These are phyloP conservation scores for Aureobasidium namibiae DNA, from an alignment of 2,329 filamentous ascomycete genomes.

Conservation along the genomic window DNA sequence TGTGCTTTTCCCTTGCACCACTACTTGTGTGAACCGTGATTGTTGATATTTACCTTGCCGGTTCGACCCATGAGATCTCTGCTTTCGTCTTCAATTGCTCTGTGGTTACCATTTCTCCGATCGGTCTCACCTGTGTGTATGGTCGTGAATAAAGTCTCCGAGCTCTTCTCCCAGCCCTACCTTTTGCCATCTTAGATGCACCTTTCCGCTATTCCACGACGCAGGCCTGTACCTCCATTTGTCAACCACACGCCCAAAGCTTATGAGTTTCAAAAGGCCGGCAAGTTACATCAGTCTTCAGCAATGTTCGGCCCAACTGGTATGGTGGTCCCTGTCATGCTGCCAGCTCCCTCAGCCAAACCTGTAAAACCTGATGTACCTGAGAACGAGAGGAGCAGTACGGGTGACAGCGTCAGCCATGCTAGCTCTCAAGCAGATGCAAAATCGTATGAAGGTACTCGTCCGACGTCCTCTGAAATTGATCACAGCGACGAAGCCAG, in stretches of 20 bases:
- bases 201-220: slow-evolving; percentile 23
- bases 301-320: slow-evolving; percentile 15
- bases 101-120: background rate
- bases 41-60: slow-evolving; percentile 4
- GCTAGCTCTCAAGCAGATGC: slow-evolving; percentile 2
- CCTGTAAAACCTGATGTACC: background rate
- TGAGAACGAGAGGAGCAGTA: background rate
- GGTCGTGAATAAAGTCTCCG: background rate
- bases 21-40: background rate
- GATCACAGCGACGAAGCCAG: background rate
- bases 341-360: slow-evolving; percentile 7
- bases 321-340: slow-evolving; percentile 14
- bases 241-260: slow-evolving; percentile 28
- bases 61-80: background rate
- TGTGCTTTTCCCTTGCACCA: slow-evolving; percentile 1
- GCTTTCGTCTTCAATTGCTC: background rate
- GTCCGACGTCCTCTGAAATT: background rate
- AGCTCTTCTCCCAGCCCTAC: background rate
- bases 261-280: slow-evolving; percentile 22
- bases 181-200: slow-evolving; percentile 25
- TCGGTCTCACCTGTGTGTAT: background rate
- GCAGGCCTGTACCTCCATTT: slow-evolving; percentile 22
- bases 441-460: background rate
- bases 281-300: slow-evolving; percentile 19
- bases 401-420: background rate